A percentile compares a stretch with the other conserved stretches of the same genome.
Evolutionary conservation across 257 asterid species (phyloP).

Genomic region (Verbena officinalis): DNA sequence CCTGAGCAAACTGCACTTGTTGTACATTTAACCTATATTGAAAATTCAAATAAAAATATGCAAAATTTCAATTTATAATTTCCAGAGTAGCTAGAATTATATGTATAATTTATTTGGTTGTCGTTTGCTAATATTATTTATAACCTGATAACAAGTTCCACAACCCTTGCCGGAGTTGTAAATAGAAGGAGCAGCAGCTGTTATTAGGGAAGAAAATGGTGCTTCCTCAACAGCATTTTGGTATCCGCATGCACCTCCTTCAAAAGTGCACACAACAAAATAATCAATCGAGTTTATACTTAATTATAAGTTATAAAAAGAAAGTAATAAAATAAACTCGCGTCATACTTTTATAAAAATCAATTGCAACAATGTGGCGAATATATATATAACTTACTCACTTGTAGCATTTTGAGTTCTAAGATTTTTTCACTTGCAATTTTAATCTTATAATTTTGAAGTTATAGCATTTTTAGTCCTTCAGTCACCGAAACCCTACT

Average conservation of each 20-base stretch:
- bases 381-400: too few species aligned
- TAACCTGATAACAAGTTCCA: conserved; percentile 82
- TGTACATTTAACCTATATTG: conserved; percentile 66
- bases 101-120: not conserved
- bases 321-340: too few species aligned
- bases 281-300: not conserved
- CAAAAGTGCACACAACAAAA: not conserved
- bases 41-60: not conserved
- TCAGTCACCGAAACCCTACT: too few species aligned
- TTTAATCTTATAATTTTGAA: too few species aligned
- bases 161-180: conserved; percentile 69
- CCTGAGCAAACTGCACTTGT: conserved; percentile 64
- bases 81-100: too few species aligned
- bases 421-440: too few species aligned
- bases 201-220: conserved; percentile 69
- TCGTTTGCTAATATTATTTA: not conserved
- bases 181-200: conserved; percentile 74
- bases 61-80: not conserved
- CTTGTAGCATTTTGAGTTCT: too few species aligned
- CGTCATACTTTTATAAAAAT: too few species aligned
- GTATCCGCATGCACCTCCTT: conserved; percentile 94
- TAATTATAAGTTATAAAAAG: too few species aligned
- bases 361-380: too few species aligned
- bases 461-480: too few species aligned
- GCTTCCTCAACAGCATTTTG: conserved; percentile 57